These are phyloP conservation scores for Pleurotus ostreatus DNA, from an alignment of 768 basidiomycete genomes.

Conservation along the genomic window DNA sequence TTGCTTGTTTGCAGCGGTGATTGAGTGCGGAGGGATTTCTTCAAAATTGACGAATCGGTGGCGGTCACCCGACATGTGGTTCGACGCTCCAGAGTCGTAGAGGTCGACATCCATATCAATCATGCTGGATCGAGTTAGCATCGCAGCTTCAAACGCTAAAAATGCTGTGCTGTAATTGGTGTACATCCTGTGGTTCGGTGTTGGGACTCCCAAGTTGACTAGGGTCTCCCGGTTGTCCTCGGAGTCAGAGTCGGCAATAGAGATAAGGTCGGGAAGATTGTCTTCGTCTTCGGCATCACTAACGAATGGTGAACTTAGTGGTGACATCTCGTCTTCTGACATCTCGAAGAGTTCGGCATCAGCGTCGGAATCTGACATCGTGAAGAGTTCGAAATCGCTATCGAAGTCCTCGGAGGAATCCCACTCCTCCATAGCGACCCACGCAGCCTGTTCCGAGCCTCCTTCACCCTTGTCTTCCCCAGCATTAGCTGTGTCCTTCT, in stretches of 20 bases:
- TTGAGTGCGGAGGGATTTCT: constrained; percentile 5
- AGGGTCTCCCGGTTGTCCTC: neutral
- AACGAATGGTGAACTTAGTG: neutral
- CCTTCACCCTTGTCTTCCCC: neutral
- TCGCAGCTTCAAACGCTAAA: neutral
- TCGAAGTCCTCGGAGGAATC: neutral
- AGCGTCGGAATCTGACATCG: neutral
- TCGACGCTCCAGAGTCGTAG: constrained; percentile 15
- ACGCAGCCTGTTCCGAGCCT: neutral
- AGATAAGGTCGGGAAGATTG: neutral
- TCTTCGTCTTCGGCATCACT: neutral
- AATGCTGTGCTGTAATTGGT: too few species aligned
- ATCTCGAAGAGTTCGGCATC: neutral
- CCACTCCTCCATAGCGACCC: neutral
- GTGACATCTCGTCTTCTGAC: neutral
- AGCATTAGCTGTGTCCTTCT: constrained; percentile 8
- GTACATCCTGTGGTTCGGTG: neutral
- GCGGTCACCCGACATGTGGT: constrained; percentile 13
- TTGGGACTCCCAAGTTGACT: too few species aligned
- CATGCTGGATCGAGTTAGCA: neutral
- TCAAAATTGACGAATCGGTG: constrained; percentile 13
- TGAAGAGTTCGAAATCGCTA: neutral
- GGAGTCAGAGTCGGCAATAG: neutral
- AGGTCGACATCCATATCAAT: constrained; percentile 11
- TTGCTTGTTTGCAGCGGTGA: constrained; percentile 13